These are phyloP conservation scores for Paradendryphiella salina DNA, from an alignment of 2,329 filamentous ascomycete species.

Conservation along the genomic window DNA sequence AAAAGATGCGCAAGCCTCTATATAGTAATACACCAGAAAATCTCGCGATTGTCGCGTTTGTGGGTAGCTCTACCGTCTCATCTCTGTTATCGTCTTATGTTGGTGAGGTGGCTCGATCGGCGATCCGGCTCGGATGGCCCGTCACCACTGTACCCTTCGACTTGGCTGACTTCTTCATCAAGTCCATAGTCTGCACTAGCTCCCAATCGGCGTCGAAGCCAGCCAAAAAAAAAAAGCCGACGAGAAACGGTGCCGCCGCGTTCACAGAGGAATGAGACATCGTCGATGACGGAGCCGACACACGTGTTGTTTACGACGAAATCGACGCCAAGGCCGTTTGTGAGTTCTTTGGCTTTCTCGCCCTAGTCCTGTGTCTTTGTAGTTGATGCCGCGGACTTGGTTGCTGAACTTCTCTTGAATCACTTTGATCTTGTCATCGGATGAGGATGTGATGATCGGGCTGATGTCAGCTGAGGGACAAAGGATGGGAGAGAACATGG, in stretches of 20 bases:
- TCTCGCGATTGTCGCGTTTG: too few species aligned
- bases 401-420: conserved; percentile 48
- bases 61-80: too few species aligned
- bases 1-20: too few species aligned
- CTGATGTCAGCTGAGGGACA: too few species aligned
- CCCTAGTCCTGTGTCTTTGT: conserved; percentile 49
- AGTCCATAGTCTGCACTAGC: conserved; percentile 12
- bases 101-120: too few species aligned
- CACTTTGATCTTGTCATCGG: conserved; percentile 55
- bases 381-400: conserved; percentile 57
- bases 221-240: conserved; percentile 35
- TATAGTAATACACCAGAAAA: too few species aligned
- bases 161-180: conserved; percentile 29
- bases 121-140: too few species aligned
- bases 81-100: too few species aligned
- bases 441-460: conserved; percentile 61
- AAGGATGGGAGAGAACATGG: too few species aligned
- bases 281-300: conserved; percentile 16
- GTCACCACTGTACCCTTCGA: too few species aligned
- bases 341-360: too few species aligned
- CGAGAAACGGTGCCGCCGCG: conserved; percentile 21
- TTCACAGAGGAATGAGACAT: conserved; percentile 20
- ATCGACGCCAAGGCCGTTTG: too few species aligned
- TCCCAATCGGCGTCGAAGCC: conserved; percentile 18
- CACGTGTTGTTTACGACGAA: conserved; percentile 33